Base-by-base conservation (phyloP, 768 basidiomycete species). In the Leccinum aurantiacum region DNA sequence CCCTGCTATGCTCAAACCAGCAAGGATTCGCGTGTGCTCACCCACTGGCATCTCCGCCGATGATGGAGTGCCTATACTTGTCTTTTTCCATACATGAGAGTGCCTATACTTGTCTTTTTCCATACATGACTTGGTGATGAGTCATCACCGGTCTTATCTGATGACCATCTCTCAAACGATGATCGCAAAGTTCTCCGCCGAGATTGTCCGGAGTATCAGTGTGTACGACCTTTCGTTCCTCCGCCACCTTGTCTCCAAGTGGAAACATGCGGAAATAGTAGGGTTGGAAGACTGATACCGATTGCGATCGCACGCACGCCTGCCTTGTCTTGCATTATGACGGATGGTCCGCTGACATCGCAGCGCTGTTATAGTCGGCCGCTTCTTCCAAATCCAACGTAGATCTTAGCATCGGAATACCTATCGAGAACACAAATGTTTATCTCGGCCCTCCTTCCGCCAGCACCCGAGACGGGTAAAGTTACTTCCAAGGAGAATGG, bases 401-500 rank as follows among this genome's bases (percentile, higher is more conserved):
- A 57, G 74, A 77, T 56, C 53, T 68, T 63, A 60, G 60, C 61
- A 72, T 31, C 75, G 9, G 83, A 84, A 54, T 79, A 78, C 64
- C 75, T 90, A 19, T 65, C 77, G 38, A 80, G 84, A 59, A 82
- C 80, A 27, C 90, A 89, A 65, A 82, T 82, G 24, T 76, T 91
- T n/a, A 75, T 91, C 57, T 82, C 84, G 4, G 76, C 80, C 8
- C 75, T 91, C 48, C 75, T 90, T 17, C 84, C 87, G 5, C 63
- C 58, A 10, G 68, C 63, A 2, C 56, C 67, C 11, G 64, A 68
- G n/a, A 60, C 58, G 37, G 61, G 65, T 25, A 64, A 63, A 58
- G 50, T 63, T 47, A 55, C 62, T 37, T 56, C 58, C 22, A 71
- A 63, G 63, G 75, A 65, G 58, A 65, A 69, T 27, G 66, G 63